phyloP scores from a whole-genome alignment of 2,329 filamentous ascomycete species.

The Colletotrichum tropicale region DNA sequence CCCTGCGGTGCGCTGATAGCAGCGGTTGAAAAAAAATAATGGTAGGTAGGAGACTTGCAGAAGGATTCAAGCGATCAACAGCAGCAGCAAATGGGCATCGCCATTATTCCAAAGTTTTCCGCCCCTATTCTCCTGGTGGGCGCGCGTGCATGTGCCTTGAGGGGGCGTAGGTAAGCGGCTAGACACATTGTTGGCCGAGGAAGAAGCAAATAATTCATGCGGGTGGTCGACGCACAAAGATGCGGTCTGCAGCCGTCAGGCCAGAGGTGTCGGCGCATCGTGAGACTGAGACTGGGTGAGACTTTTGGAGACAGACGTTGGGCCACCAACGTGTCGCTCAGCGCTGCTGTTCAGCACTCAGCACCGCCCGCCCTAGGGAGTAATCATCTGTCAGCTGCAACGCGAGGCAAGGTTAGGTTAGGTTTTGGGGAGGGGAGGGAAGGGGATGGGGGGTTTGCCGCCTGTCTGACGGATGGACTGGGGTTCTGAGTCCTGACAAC shows the following conservation, averaged over 20 bases:
- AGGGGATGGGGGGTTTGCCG: not conserved
- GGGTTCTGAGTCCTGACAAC: not conserved
- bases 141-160: not conserved
- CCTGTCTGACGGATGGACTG: not conserved
- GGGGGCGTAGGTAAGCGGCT: not conserved
- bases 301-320: not conserved
- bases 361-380: not conserved
- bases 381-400: not conserved
- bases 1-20: not conserved
- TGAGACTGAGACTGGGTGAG: not conserved
- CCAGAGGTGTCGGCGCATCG: not conserved
- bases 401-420: not conserved
- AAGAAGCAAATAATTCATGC: not conserved
- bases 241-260: conserved; percentile 1
- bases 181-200: not conserved
- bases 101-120: not conserved
- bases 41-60: not conserved
- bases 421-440: not conserved
- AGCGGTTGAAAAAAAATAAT: not conserved
- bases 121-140: not conserved
- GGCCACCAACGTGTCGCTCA: not conserved
- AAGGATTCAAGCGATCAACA: not conserved
- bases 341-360: not conserved
- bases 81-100: not conserved
- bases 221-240: not conserved